Conservation (phyloP, 495 filamentous ascomycete species). For the Parathielavia appendiculata region DNA sequence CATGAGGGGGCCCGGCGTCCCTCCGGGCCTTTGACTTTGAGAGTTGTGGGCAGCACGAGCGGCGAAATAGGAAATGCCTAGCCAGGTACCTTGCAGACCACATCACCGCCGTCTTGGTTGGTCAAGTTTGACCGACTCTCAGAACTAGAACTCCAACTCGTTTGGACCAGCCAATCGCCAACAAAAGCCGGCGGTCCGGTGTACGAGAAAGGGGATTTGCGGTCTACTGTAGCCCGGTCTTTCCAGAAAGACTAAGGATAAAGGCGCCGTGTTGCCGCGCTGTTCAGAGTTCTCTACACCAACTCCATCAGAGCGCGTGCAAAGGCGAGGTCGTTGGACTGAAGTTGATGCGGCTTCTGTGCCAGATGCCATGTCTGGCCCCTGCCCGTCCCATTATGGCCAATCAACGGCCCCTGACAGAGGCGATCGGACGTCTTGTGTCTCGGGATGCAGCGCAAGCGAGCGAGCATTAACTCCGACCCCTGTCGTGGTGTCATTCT, state of each 20-base stretch:
- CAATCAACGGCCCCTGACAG: slow-evolving; percentile 21
- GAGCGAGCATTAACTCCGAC: slow-evolving; percentile 23
- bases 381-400: slow-evolving; percentile 21
- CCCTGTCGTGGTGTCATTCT: slow-evolving; percentile 19
- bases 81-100: too few relatives aligned
- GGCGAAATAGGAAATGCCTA: too few relatives aligned
- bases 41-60: not conserved
- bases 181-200: too few relatives aligned
- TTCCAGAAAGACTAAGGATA: not conserved
- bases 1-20: not conserved
- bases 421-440: slow-evolving; percentile 31
- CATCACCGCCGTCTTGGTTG: not conserved
- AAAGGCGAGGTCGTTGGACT: slow-evolving; percentile 19
- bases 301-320: slow-evolving; percentile 16
- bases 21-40: not conserved
- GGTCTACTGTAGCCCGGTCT: too few relatives aligned
- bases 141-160: too few relatives aligned
- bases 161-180: too few relatives aligned
- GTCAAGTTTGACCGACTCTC: too few relatives aligned
- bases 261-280: not conserved
- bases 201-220: too few relatives aligned
- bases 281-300: slow-evolving; percentile 9
- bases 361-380: slow-evolving; percentile 23
- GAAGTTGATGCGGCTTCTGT: slow-evolving; percentile 35
- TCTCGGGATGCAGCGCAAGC: slow-evolving; percentile 39